Percentiles rank a stretch among this genome's conserved stretches.
Conservation (phyloP, 2,329 filamentous ascomycete species). For the Fusarium piperis region DNA sequence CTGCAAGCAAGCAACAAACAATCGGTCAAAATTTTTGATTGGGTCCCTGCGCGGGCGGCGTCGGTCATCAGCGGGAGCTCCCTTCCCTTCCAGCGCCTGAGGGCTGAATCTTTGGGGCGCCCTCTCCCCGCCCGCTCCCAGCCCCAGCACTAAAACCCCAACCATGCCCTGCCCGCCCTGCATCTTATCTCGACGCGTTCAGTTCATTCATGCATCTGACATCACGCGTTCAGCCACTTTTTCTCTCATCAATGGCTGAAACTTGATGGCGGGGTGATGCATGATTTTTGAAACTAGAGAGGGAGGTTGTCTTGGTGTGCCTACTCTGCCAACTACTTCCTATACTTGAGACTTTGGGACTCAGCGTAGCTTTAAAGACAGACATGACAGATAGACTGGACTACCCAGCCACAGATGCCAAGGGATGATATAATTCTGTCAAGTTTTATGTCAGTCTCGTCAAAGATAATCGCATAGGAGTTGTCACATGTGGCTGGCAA, state of each 20-base stretch:
- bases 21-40: conserved; percentile 31
- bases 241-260: neutral
- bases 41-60: neutral
- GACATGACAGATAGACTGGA: neutral
- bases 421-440: neutral
- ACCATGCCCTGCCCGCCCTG: neutral
- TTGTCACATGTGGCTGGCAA: neutral
- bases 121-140: conserved; percentile 4
- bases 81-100: conserved; percentile 31
- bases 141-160: neutral
- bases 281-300: neutral
- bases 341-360: neutral
- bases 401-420: neutral
- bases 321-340: neutral
- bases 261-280: neutral
- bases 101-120: conserved; percentile 14
- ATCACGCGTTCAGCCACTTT: neutral
- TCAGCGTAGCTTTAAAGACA: neutral
- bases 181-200: neutral
- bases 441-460: neutral
- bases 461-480: neutral
- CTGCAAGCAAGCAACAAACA: conserved; percentile 8
- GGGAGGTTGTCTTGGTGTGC: neutral
- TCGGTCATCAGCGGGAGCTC: conserved; percentile 27
- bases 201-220: conserved; percentile 3